These are phyloP conservation scores for Centella asiatica DNA, from an alignment of 129 eudicot genomes.

Conservation along the genomic window DNA sequence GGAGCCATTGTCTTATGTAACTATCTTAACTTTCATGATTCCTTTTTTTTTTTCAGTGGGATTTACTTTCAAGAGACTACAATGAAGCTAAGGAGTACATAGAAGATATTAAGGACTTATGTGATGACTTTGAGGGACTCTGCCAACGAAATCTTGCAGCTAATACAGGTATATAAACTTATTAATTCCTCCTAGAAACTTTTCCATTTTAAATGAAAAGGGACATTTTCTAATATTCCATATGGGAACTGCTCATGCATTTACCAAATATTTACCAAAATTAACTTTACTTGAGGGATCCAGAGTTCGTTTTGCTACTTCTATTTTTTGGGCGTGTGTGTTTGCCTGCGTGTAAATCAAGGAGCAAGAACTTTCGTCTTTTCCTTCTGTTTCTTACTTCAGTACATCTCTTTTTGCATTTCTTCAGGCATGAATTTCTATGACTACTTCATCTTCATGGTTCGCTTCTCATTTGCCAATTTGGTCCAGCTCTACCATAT, in stretches of 20 bases:
- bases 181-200: background rate
- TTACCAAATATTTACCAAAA: no score
- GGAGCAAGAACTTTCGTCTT: background rate
- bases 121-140: conserved; percentile 92
- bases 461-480: conserved; percentile 62
- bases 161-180: conserved; percentile 51
- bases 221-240: no score
- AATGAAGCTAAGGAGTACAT: conserved; percentile 75
- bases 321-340: no score
- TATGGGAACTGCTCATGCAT: no score
- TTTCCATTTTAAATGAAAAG: no score
- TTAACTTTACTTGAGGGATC: no score
- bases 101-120: conserved; percentile 77
- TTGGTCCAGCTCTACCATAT: conserved; percentile 46
- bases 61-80: conserved; percentile 73
- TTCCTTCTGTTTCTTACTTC: background rate
- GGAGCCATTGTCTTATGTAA: background rate
- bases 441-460: conserved; percentile 69
- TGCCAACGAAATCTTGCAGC: conserved; percentile 96
- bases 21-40: conserved; percentile 11
- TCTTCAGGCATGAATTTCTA: conserved; percentile 77
- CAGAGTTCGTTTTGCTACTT: no score
- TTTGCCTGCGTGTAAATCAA: background rate
- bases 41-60: conserved; percentile 47
- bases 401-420: background rate